phyloP scores from a whole-genome alignment of 768 basidiomycete genomes.

The Sistotremastrum niveocremeum region DNA sequence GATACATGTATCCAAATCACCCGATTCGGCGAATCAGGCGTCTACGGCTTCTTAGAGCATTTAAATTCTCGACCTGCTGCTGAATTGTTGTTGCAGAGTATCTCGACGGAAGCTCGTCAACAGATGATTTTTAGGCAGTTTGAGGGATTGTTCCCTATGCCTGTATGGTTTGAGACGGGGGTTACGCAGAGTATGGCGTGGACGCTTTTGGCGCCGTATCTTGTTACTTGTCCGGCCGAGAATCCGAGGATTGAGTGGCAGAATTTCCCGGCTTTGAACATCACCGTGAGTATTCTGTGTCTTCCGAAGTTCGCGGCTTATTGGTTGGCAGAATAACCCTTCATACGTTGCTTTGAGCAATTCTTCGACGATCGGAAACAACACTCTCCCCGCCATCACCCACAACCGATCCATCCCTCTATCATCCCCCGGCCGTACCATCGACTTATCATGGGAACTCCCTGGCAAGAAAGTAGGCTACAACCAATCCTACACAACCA shows the following conservation, averaged over 20 bases:
- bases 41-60: constrained; percentile 52
- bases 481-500: constrained; percentile 38
- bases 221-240: constrained; percentile 35
- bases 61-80: constrained; percentile 44
- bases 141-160: constrained; percentile 48
- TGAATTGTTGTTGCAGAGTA: constrained; percentile 37
- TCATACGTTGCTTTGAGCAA: constrained; percentile 15
- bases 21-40: constrained; percentile 42
- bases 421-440: constrained; percentile 27
- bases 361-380: constrained; percentile 21
- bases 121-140: constrained; percentile 55
- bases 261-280: constrained; percentile 42
- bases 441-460: constrained; percentile 40
- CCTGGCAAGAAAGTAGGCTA: constrained; percentile 40
- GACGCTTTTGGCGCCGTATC: constrained; percentile 43
- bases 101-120: constrained; percentile 50
- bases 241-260: constrained; percentile 39
- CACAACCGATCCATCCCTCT: constrained; percentile 37
- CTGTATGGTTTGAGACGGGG: constrained; percentile 38
- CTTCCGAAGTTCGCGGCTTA: not conserved
- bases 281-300: constrained; percentile 23
- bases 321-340: not conserved
- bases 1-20: constrained; percentile 31
- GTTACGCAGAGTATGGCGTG: constrained; percentile 52
- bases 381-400: constrained; percentile 35